A percentile compares a stretch with the other conserved stretches of the same genome.
Evolutionary conservation across 768 basidiomycete genomes (phyloP).

Genomic region (Lactarius sanguifluus): DNA sequence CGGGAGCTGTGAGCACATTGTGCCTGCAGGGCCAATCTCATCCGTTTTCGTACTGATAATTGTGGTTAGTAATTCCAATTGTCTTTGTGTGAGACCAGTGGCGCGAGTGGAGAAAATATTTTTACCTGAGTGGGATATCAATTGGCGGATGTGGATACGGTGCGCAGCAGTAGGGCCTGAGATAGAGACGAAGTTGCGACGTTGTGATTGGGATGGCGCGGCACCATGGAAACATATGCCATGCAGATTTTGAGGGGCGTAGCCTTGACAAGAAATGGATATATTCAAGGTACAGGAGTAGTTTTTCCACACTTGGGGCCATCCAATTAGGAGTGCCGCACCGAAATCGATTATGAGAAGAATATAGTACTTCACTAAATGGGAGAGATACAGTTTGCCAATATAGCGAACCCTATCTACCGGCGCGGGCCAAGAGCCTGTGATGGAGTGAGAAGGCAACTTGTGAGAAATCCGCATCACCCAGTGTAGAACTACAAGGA

Average conservation of each 20-base stretch:
- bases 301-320: background rate
- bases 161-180: background rate
- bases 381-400: background rate
- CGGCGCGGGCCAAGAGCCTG: background rate
- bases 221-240: constrained; percentile 5
- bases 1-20: background rate
- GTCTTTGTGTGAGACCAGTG: background rate
- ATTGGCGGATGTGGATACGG: background rate
- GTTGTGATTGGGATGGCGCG: background rate
- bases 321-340: background rate
- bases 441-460: background rate
- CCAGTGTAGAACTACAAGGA: background rate
- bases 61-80: background rate
- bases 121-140: background rate
- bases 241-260: background rate
- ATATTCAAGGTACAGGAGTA: constrained; percentile 3
- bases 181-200: background rate
- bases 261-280: background rate
- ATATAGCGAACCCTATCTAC: background rate
- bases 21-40: constrained; percentile 3
- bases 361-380: background rate
- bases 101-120: background rate
- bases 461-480: background rate
- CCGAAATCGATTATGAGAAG: background rate
- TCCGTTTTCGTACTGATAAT: background rate